These are phyloP conservation scores for Beauveria sp. DNA, from an alignment of 2,329 filamentous ascomycete species.

Conservation along the genomic window DNA sequence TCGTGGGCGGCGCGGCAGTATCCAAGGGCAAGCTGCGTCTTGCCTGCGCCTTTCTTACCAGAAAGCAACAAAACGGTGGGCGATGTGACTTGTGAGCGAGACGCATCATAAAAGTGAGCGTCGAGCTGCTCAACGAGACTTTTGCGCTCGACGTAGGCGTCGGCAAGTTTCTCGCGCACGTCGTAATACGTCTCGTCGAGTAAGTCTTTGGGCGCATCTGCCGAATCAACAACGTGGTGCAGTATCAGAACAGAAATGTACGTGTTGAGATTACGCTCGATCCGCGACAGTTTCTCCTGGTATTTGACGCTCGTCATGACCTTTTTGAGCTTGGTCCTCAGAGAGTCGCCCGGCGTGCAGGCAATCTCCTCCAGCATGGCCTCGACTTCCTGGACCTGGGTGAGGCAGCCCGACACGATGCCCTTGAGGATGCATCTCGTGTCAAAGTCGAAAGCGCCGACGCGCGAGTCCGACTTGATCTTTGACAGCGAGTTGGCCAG, in stretches of 20 bases:
- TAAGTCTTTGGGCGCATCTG: constrained; percentile 2
- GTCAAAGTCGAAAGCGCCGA: constrained; percentile 3
- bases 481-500: constrained; percentile 6
- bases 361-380: constrained; percentile 8
- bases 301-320: constrained; percentile 8
- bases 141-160: neutral
- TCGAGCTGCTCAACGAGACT: neutral
- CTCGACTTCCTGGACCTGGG: constrained; percentile 7
- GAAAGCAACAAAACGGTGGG: constrained; percentile 1
- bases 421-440: constrained; percentile 10
- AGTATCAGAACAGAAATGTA: constrained; percentile 8
- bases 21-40: constrained; percentile 6
- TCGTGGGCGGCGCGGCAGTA: constrained; percentile 3
- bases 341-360: constrained; percentile 6
- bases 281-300: constrained; percentile 5
- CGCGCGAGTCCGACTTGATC: constrained; percentile 4
- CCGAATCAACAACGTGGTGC: constrained; percentile 7
- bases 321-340: constrained; percentile 7
- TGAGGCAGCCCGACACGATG: constrained; percentile 8
- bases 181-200: constrained; percentile 3
- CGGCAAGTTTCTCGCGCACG: neutral
- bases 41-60: neutral
- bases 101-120: neutral
- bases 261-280: constrained; percentile 4
- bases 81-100: constrained; percentile 1